Evolutionary conservation across 73 alveolate species (phyloP).

Genomic region (Paramecium bursaria): DNA sequence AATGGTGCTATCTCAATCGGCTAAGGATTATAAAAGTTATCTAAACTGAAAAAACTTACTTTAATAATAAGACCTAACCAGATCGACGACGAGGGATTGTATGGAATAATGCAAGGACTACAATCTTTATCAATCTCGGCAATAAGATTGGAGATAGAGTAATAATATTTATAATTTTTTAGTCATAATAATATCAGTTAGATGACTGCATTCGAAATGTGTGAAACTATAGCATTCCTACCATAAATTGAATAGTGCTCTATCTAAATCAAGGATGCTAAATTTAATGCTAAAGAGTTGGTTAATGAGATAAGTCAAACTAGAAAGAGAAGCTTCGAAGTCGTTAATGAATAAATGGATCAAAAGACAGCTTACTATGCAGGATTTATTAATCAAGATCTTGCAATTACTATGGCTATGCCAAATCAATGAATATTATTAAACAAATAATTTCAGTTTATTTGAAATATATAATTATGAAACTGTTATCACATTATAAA

Average conservation of each 20-base stretch:
- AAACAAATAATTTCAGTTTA: too few relatives aligned
- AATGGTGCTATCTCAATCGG: not conserved
- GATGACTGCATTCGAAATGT: too few relatives aligned
- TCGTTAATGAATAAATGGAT: not conserved
- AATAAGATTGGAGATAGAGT: not conserved
- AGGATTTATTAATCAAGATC: not conserved
- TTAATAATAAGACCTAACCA: not conserved
- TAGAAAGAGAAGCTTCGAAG: not conserved
- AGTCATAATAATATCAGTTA: too few relatives aligned
- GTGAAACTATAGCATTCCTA: not conserved
- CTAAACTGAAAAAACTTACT: not conserved
- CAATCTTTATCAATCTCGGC: not conserved
- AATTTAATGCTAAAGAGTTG: not conserved
- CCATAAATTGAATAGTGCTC: not conserved
- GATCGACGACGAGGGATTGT: not conserved
- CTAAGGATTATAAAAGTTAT: not conserved
- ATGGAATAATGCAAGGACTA: not conserved
- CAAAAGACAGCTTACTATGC: not conserved
- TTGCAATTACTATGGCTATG: not conserved
- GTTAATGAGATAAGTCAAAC: not conserved
- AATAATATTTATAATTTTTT: too few relatives aligned
- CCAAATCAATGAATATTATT: too few relatives aligned
- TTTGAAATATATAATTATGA: too few relatives aligned
- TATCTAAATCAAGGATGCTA: not conserved
- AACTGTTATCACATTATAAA: too few relatives aligned